Conservation (phyloP, 805 yeast species). For the Kazachstania psychrophila region DNA sequence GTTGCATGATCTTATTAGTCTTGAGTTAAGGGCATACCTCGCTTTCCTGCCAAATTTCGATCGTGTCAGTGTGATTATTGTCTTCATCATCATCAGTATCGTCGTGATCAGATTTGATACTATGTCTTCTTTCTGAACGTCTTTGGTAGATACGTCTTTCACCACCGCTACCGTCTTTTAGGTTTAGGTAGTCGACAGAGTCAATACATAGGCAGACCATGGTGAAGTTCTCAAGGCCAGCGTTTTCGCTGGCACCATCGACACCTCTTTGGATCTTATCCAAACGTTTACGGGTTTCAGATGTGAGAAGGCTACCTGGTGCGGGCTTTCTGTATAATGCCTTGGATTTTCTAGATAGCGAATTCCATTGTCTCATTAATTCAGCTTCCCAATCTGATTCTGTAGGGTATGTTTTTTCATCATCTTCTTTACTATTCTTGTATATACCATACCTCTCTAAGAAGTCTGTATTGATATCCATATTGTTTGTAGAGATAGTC, state of each 20-base stretch:
- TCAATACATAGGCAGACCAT: slow-evolving; percentile 62
- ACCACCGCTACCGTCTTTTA: slow-evolving; percentile 38
- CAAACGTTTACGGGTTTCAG: slow-evolving; percentile 44
- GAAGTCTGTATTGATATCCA: neutral
- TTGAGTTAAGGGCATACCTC: slow-evolving; percentile 69
- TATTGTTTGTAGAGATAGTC: slow-evolving; percentile 27
- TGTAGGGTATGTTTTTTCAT: slow-evolving; percentile 7
- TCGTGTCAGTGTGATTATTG: neutral
- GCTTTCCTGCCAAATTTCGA: slow-evolving; percentile 64
- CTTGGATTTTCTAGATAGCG: slow-evolving; percentile 48
- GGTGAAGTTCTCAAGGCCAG: slow-evolving; percentile 56
- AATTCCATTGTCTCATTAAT: slow-evolving; percentile 52
- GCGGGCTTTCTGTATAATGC: slow-evolving; percentile 63
- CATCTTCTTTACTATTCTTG: slow-evolving; percentile 4
- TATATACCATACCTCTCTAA: slow-evolving; percentile 6
- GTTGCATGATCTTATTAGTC: no score
- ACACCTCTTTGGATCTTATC: slow-evolving; percentile 76
- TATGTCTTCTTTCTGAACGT: slow-evolving; percentile 15
- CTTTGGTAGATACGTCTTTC: slow-evolving; percentile 22
- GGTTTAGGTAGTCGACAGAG: slow-evolving; percentile 57
- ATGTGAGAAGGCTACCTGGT: slow-evolving; percentile 54
- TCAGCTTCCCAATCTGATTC: slow-evolving; percentile 59
- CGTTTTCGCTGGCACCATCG: slow-evolving; percentile 62
- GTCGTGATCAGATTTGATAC: slow-evolving; percentile 20
- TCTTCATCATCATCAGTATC: slow-evolving; percentile 5